phyloP scores from a whole-genome alignment of 208 protist species.

The Leishmania major region DNA sequence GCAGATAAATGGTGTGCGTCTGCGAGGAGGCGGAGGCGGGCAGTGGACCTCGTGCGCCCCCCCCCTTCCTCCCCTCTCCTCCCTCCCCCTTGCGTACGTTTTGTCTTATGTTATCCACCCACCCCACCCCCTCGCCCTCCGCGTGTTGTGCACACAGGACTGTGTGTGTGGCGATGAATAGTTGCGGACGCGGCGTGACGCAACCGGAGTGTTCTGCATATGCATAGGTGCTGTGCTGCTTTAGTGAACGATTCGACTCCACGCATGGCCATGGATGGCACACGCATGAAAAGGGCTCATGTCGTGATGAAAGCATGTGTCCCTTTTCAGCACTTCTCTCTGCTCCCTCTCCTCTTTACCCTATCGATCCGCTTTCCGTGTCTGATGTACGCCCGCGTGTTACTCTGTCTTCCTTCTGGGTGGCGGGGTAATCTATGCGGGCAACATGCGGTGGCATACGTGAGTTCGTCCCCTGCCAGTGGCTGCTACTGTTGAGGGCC shows the following conservation, averaged over 20 bases:
- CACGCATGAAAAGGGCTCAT: not conserved
- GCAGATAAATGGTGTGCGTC: not conserved
- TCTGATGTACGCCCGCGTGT: not conserved
- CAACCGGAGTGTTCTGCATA: not conserved
- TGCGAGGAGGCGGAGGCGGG: not conserved
- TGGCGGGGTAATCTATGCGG: not conserved
- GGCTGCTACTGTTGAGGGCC: not conserved
- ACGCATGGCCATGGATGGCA: not conserved
- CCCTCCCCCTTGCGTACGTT: not conserved
- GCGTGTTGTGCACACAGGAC: too few relatives aligned
- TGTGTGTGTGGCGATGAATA: not conserved
- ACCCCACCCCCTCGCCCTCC: too few relatives aligned
- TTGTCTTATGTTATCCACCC: too few relatives aligned
- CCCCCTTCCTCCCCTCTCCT: not conserved
- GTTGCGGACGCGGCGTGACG: not conserved
- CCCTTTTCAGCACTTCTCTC: not conserved
- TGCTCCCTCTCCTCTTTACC: not conserved
- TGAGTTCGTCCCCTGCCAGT: not conserved
- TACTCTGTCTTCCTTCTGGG: not conserved
- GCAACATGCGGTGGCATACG: not conserved
- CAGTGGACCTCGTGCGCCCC: not conserved
- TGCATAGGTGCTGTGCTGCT: not conserved
- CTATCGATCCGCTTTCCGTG: not conserved
- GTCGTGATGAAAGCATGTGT: not conserved
- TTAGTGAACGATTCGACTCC: not conserved